Evolutionary conservation across 257 asterid genomes (phyloP), one percentile per base, ranked within the genome.

Genomic region (Nicotiana attenuata): DNA sequence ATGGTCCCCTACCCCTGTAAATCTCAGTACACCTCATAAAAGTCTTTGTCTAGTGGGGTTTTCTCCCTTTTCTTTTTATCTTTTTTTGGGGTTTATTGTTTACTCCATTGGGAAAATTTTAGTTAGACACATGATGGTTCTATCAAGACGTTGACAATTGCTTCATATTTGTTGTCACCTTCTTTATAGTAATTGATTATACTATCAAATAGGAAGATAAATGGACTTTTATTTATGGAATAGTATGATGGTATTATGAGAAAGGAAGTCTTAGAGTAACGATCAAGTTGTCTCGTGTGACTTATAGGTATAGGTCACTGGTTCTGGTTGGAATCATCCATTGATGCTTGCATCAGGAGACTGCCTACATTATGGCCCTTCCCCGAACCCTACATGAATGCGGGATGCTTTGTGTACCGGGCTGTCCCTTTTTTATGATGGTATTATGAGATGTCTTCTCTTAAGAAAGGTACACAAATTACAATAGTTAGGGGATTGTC

Each of bases 1-100:
- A 78, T 87, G 97, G 94, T 90, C 85, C 96, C 97, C 93, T 81
- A 57, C 86, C 85, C 83, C 88, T 86, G 89, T 87, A 86, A 86
- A 85, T 88, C 86, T 85, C 88, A 84, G 85, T 88, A 88, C 88
- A 81, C 66, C 82, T 64, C 80, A 87, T 87, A 81, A 91, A 77
- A 33, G 11, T 59, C 35, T 83, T 68, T 77, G 59, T 83, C 86
- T 87, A 56, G 90, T 92, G 88, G 91, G 96, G 85, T 84, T 76
- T 83, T 84, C 81, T 67, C 81, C 81, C 82, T 20, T 45, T 71
- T 41, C 6, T 7, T 20, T 2, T 41, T 69, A 41, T 22, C 79
- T 53, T 9, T 28, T 75, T 75, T 50, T 24, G 41, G 63, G 15
- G 41, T 16, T 80, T 19, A 64, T 19, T 10, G 20, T 26, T 57